Evolutionary conservation across 1,284 basidiomycete species (phyloP).

Genomic region (Kwoniella shivajii): DNA sequence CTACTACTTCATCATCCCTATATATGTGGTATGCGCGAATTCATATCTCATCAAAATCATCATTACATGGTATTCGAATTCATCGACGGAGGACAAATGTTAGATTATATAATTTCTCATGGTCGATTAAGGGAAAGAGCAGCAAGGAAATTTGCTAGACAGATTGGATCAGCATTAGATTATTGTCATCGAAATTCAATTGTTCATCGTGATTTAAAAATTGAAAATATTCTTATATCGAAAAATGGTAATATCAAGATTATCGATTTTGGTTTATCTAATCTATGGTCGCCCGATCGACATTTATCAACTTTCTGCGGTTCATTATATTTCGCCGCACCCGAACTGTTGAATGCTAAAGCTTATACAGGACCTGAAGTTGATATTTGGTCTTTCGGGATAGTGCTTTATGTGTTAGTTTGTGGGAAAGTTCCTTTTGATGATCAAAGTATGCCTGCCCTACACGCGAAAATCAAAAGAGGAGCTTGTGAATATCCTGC

Average conservation of each 20-base stretch:
- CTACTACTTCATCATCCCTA: constrained; percentile 97
- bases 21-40: constrained; percentile 98
- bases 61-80: constrained; percentile 99
- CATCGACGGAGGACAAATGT: constrained; percentile 98
- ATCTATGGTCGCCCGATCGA: constrained; percentile 82
- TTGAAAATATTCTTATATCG: constrained; percentile 98
- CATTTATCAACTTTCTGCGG: constrained; percentile 96
- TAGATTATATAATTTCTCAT: constrained; percentile 99
- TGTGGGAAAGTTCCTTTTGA: constrained; percentile 99
- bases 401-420: constrained; percentile 94
- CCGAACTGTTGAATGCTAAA: constrained; percentile 93
- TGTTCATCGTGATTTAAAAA: constrained; percentile 96
- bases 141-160: constrained; percentile 93
- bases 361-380: constrained; percentile 97
- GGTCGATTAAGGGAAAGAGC: constrained; percentile 93
- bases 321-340: constrained; percentile 96
- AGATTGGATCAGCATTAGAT: constrained; percentile 92
- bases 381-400: constrained; percentile 98
- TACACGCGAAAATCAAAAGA: constrained; percentile 98
- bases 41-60: constrained; percentile 92
- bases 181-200: constrained; percentile 98
- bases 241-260: constrained; percentile 99
- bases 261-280: constrained; percentile 98
- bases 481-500: constrained; percentile 96
- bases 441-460: constrained; percentile 97